A percentile compares a stretch with the other conserved stretches of the same genome.
Evolutionary conservation across 1,284 basidiomycete genomes (phyloP).

Genomic region (Golubevia pallescens): DNA sequence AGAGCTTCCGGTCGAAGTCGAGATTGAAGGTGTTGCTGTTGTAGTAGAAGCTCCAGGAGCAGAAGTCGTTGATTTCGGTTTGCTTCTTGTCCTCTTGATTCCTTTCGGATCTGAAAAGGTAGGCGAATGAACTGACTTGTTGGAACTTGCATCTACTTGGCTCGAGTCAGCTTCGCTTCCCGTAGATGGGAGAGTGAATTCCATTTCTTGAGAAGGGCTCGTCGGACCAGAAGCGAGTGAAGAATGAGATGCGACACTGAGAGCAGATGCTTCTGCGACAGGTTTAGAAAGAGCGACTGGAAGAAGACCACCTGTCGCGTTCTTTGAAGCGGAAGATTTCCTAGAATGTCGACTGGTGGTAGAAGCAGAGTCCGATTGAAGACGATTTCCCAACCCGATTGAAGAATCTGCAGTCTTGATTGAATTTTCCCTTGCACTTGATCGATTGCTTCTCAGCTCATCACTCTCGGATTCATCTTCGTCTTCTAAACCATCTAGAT

Average conservation of each 20-base stretch:
- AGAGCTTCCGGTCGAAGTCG: not conserved
- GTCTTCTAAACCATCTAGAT: conserved; percentile 66
- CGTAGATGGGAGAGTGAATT: conserved; percentile 7
- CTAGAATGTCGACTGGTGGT: not conserved
- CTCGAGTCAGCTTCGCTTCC: conserved; percentile 7
- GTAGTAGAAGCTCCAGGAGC: conserved; percentile 20
- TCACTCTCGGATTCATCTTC: conserved; percentile 61
- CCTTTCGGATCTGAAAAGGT: conserved; percentile 6
- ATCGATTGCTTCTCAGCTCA: conserved; percentile 1
- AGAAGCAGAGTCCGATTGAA: not conserved
- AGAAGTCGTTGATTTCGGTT: conserved; percentile 23
- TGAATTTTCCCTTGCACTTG: not conserved
- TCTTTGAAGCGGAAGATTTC: not conserved
- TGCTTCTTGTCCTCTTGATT: conserved; percentile 23
- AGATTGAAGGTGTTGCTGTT: conserved; percentile 7
- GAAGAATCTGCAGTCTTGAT: not conserved
- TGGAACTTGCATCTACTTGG: conserved; percentile 23
- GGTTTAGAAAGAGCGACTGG: conserved; percentile 60
- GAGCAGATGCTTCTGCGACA: conserved; percentile 36
- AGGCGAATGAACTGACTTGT: conserved; percentile 28
- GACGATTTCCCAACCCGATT: conserved; percentile 4
- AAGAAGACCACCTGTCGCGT: conserved; percentile 16
- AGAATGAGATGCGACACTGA: conserved; percentile 33
- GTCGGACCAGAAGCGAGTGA: conserved; percentile 24
- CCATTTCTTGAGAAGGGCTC: conserved; percentile 21